Evolutionary conservation across 345 rosid genomes (phyloP).

Genomic region (Ailanthus altissimus): DNA sequence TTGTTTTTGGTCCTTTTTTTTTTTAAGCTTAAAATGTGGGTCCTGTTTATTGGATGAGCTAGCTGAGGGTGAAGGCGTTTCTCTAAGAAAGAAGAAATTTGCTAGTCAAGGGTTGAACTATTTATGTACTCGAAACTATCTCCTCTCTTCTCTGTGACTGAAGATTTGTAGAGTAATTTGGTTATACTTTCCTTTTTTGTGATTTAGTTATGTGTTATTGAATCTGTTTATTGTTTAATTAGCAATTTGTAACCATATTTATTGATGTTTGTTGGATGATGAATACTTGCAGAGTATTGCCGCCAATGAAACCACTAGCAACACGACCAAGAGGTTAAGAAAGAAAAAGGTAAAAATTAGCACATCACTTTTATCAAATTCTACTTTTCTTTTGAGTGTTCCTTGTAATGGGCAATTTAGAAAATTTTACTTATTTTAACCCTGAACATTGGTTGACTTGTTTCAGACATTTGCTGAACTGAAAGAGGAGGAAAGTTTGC

Average conservation of each 20-base stretch:
- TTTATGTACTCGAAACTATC: not conserved
- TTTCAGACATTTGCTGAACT: slow-evolving; percentile 80
- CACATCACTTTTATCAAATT: not conserved
- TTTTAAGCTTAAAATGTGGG: not conserved
- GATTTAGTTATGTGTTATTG: not conserved
- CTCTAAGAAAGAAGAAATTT: no score
- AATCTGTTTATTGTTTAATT: not conserved
- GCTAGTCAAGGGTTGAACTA: not conserved
- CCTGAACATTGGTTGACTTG: not conserved
- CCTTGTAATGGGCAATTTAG: no score
- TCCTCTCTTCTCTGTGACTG: not conserved
- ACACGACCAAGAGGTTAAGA: slow-evolving; percentile 44
- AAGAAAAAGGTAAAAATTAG: slow-evolving; percentile 56
- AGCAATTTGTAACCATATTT: not conserved
- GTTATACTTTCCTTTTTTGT: not conserved
- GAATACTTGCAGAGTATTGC: slow-evolving; percentile 41
- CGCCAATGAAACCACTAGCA: slow-evolving; percentile 45
- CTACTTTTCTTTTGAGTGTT: not conserved
- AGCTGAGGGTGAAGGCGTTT: no score
- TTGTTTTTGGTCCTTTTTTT: not conserved
- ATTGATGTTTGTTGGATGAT: slow-evolving; percentile 4
- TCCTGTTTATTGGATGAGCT: not conserved
- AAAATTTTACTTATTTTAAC: not conserved
- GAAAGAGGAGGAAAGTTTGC: slow-evolving; percentile 55
- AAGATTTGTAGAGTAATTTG: not conserved